Base-by-base conservation (phyloP, 1,284 basidiomycete genomes). In the Mycosarcoma maydis region DNA sequence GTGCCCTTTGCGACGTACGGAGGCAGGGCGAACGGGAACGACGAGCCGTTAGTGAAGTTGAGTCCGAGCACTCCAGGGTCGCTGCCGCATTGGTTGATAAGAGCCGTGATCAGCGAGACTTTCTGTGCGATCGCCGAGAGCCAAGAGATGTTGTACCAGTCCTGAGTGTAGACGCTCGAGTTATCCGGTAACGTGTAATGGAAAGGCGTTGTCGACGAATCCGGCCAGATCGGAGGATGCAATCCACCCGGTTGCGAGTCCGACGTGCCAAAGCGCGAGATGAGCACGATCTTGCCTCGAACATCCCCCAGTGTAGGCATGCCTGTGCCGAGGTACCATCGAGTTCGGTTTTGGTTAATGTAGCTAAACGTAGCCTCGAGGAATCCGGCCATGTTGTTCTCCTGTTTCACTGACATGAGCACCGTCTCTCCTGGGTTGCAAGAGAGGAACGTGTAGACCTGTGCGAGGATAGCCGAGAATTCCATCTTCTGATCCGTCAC, bases 171-270 rank as follows among this genome's bases (percentile, higher is more conserved):
- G 0, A 72, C 67, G 2, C 6, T 47, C 2, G 44, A 34, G 2
- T 30, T n/a, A 13, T 60, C 45, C 0, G 72, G 70, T 0, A 77
- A 29, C 1, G 30, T 37, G 50, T 72, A 75, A 5, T 6, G 8
- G 46, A 73, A 73, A 16, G 49, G 37, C 2, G 38, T 42, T 0
- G 47, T 22, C 0, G 45, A 51, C 13, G 47, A 57, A 46, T 77
- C 61, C 1, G 75, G 73, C 75, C 75, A 77, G 24, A 72, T 76
- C 9, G 64, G 55, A 2, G 75, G 65, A 37, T 75, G 75, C 10
- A 77, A 69, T 3, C 75, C 74, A 1, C 69, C 74, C 11, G 64
- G 71, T 39, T 70, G 62, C 2, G 50, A 61, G n/a, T 54, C 27
- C 1, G 39, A 41, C 5, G 19, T 32, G 0, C 68, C 75, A 17